These are phyloP conservation scores for Rasamsonia emersonii DNA, from an alignment of 2,329 filamentous ascomycete genomes.

Conservation along the genomic window DNA sequence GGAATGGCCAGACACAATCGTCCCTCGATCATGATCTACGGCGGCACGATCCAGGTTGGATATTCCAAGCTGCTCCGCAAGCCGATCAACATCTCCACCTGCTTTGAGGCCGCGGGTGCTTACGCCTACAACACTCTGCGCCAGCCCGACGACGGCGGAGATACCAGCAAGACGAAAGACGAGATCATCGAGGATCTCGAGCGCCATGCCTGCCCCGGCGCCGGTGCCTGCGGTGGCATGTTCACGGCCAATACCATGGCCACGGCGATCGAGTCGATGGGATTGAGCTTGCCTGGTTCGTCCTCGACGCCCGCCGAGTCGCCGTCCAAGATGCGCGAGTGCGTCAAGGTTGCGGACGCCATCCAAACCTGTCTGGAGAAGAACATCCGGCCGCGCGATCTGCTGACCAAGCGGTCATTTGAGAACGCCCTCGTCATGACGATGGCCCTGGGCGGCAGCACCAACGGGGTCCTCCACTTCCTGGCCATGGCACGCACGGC, in stretches of 20 bases:
- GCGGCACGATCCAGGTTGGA: constrained; percentile 83
- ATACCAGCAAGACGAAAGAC: constrained; percentile 58
- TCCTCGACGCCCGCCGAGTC: constrained; percentile 74
- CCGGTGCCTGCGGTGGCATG: constrained; percentile 83
- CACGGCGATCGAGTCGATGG: constrained; percentile 82
- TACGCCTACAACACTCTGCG: constrained; percentile 66
- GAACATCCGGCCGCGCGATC: constrained; percentile 71
- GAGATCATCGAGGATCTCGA: constrained; percentile 82
- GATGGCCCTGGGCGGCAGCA: constrained; percentile 85
- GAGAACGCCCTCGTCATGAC: constrained; percentile 85
- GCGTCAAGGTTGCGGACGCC: constrained; percentile 67
- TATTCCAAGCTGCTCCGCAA: constrained; percentile 67
- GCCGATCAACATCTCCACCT: constrained; percentile 78
- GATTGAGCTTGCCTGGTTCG: constrained; percentile 71
- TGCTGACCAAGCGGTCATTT: constrained; percentile 71
- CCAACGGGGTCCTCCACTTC: constrained; percentile 81
- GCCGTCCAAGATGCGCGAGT: constrained; percentile 79
- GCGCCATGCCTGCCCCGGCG: constrained; percentile 65
- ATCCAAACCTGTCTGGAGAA: constrained; percentile 73
- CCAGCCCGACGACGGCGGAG: constrained; percentile 57
- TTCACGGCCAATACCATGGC: constrained; percentile 95
- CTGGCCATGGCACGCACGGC: constrained; percentile 85
- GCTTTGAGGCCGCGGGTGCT: constrained; percentile 80
- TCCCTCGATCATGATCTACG: constrained; percentile 92
- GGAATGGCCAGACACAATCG: constrained; percentile 85